phyloP scores from a whole-genome alignment of 768 basidiomycete species.

The Phanerochaete carnosa region DNA sequence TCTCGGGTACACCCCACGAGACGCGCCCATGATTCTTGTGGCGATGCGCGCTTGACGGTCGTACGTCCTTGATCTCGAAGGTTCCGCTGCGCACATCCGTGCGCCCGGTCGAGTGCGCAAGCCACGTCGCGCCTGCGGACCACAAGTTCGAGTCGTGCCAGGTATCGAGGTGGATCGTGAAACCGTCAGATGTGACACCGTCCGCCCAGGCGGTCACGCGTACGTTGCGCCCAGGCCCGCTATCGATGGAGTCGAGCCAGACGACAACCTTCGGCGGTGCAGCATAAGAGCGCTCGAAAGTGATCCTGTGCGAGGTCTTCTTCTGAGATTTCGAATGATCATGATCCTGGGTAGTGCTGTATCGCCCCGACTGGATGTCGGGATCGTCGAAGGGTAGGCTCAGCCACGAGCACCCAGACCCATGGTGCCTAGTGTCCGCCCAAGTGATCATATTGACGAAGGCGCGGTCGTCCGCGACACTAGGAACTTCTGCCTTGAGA shows the following conservation, averaged over 20 bases:
- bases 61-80: background rate
- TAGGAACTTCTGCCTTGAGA: background rate
- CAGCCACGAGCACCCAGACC: background rate
- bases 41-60: background rate
- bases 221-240: background rate
- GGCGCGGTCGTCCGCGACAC: background rate
- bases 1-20: background rate
- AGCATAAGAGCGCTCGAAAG: background rate
- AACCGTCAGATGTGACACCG: background rate
- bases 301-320: background rate
- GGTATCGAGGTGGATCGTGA: constrained; percentile 6
- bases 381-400: background rate
- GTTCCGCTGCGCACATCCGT: background rate
- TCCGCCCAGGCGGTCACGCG: background rate
- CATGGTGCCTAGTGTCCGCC: background rate
- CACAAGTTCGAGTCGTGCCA: background rate
- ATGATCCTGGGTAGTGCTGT: background rate
- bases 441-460: background rate
- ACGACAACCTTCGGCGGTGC: background rate
- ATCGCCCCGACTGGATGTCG: background rate
- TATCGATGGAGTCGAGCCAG: background rate
- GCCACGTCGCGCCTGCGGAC: constrained; percentile 1
- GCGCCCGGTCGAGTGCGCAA: background rate
- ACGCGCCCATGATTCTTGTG: background rate
- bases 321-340: background rate